Percentiles rank a stretch among this genome's conserved stretches.
These are phyloP conservation scores for Talaromyces pinophilus DNA, from an alignment of 2,329 filamentous ascomycete species.

Conservation along the genomic window DNA sequence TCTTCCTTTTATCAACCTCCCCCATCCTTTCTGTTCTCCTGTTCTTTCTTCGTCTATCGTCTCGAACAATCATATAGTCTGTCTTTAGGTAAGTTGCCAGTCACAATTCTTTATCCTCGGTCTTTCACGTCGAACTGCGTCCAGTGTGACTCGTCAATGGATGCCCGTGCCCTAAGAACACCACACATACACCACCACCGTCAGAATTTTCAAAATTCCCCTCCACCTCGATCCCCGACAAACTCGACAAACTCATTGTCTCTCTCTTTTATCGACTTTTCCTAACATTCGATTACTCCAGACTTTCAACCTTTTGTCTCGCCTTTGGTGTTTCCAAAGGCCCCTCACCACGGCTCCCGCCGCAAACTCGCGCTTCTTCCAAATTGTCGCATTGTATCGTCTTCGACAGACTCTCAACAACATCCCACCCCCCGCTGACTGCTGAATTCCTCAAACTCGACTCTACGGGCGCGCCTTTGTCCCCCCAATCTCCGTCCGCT, in stretches of 20 bases:
- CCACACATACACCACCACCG: constrained; percentile 1
- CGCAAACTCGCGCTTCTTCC: constrained; percentile 37
- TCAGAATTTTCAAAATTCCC: not conserved
- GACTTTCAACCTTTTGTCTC: not conserved
- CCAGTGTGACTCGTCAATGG: constrained; percentile 1
- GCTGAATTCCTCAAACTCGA: constrained; percentile 27
- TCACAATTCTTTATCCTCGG: not conserved
- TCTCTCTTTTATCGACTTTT: not conserved
- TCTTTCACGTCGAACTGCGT: not conserved
- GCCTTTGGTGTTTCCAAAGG: constrained; percentile 46
- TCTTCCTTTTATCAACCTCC: constrained; percentile 10
- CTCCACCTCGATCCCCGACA: not conserved
- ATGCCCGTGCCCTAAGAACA: constrained; percentile 10
- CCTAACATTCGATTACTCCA: not conserved
- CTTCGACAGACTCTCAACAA: constrained; percentile 51
- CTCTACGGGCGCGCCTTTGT: constrained; percentile 40
- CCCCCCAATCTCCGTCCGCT: constrained; percentile 38
- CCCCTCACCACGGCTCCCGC: constrained; percentile 40
- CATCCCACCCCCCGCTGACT: constrained; percentile 46
- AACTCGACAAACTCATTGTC: not conserved
- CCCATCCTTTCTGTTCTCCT: not conserved
- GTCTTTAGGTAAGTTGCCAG: not conserved
- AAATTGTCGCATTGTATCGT: constrained; percentile 48
- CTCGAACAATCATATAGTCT: not conserved
- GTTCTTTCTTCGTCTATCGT: not conserved